These are phyloP conservation scores for Collariella sp. DNA, from an alignment of 495 filamentous ascomycete genomes.

Conservation along the genomic window DNA sequence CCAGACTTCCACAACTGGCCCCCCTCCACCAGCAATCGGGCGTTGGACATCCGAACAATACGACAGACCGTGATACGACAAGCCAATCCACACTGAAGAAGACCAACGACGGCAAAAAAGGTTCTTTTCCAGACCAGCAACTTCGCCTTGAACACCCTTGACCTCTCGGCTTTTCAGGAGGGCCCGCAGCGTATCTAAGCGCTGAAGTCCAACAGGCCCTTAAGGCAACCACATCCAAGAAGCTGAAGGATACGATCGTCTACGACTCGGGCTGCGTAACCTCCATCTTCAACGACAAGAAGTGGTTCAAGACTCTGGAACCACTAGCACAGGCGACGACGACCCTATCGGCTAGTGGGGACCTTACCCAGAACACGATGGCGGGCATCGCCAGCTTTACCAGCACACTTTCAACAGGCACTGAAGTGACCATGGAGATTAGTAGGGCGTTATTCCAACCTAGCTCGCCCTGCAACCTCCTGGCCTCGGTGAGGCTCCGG, in stretches of 20 bases:
- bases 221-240: neutral
- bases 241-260: neutral
- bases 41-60: neutral
- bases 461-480: neutral
- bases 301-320: neutral
- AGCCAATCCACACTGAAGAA: no score
- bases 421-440: neutral
- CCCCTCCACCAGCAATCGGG: neutral
- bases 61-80: neutral
- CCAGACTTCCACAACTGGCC: neutral
- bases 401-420: neutral
- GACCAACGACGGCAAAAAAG: neutral
- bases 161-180: neutral
- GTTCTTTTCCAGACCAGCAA: neutral
- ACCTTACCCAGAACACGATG: neutral
- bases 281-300: neutral
- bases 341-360: neutral
- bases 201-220: constrained; percentile 2
- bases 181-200: neutral
- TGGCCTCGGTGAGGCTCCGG: neutral
- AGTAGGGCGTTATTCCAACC: neutral
- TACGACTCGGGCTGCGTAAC: neutral
- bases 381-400: neutral
- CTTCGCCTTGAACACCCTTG: neutral
- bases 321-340: neutral